These are phyloP conservation scores for Hypsizygus ulmarius DNA, from an alignment of 1,284 basidiomycete genomes.

Conservation along the genomic window DNA sequence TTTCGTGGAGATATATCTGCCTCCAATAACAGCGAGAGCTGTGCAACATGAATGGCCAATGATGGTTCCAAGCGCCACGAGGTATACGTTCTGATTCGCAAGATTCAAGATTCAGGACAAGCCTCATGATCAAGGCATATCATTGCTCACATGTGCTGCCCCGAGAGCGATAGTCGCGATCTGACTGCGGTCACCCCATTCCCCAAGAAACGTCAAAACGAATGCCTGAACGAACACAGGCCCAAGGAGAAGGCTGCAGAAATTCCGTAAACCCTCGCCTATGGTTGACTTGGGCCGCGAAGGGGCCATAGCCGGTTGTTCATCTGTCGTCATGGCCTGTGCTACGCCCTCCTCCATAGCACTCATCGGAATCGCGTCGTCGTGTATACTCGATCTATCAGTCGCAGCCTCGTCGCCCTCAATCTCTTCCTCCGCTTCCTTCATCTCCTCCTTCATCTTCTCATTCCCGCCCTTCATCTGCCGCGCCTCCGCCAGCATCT, in stretches of 20 bases:
- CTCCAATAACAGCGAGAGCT: constrained; percentile 84
- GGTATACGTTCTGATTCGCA: constrained; percentile 55
- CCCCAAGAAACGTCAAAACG: constrained; percentile 92
- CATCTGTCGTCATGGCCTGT: background rate
- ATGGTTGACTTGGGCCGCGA: constrained; percentile 8
- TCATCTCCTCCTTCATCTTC: constrained; percentile 90
- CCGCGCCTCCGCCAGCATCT: constrained; percentile 81
- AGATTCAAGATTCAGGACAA: constrained; percentile 4
- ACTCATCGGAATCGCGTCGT: constrained; percentile 50
- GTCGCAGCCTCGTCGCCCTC: constrained; percentile 60
- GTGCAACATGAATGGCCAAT: constrained; percentile 90
- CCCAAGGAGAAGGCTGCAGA: constrained; percentile 80
- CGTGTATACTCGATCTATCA: constrained; percentile 37
- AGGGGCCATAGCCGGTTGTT: background rate
- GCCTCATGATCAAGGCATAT: constrained; percentile 5
- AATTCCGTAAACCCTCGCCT: constrained; percentile 74
- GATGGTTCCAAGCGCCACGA: constrained; percentile 89
- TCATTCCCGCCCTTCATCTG: constrained; percentile 74
- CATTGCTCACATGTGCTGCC: constrained; percentile 79
- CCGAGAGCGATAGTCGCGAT: constrained; percentile 97
- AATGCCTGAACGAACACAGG: constrained; percentile 97
- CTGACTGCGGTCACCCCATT: constrained; percentile 98
- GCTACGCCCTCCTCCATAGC: constrained; percentile 56
- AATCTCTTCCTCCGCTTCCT: constrained; percentile 89
- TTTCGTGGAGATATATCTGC: constrained; percentile 88